phyloP scores from a whole-genome alignment of 148 eudicot genomes.

The Silene latifolia region DNA sequence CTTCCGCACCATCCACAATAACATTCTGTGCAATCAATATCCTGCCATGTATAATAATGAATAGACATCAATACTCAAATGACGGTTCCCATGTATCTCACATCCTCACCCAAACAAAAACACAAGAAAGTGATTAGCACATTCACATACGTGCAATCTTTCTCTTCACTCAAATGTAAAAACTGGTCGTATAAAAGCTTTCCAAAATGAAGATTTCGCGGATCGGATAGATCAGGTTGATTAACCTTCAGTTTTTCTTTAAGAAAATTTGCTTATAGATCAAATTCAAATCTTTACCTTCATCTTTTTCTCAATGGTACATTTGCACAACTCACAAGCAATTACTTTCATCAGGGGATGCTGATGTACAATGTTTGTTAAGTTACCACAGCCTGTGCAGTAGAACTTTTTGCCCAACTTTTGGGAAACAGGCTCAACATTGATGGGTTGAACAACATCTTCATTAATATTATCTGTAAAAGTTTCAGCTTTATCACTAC shows the following conservation, averaged over 20 bases:
- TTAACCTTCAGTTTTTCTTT: not conserved
- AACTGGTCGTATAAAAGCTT: not conserved
- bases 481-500: slow-evolving; percentile 34
- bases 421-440: slow-evolving; percentile 13
- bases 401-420: slow-evolving; percentile 29
- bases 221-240: too few relatives aligned
- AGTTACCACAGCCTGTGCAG: slow-evolving; percentile 68
- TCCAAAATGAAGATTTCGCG: not conserved
- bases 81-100: not conserved
- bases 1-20: slow-evolving; percentile 83
- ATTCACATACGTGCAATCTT: not conserved
- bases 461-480: slow-evolving; percentile 21
- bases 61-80: not conserved
- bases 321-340: slow-evolving; percentile 62
- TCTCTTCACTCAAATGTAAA: not conserved
- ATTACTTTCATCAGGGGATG: slow-evolving; percentile 73
- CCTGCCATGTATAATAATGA: slow-evolving; percentile 33
- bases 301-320: slow-evolving; percentile 46
- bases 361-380: slow-evolving; percentile 35
- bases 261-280: not conserved
- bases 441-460: slow-evolving; percentile 20
- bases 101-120: slow-evolving; percentile 1
- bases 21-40: slow-evolving; percentile 42
- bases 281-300: slow-evolving; percentile 33
- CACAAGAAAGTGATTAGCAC: not conserved